Percentiles rank a stretch among this genome's conserved stretches.
Conservation (phyloP, 495 filamentous ascomycete species). For the Tuber melanosporum region DNA sequence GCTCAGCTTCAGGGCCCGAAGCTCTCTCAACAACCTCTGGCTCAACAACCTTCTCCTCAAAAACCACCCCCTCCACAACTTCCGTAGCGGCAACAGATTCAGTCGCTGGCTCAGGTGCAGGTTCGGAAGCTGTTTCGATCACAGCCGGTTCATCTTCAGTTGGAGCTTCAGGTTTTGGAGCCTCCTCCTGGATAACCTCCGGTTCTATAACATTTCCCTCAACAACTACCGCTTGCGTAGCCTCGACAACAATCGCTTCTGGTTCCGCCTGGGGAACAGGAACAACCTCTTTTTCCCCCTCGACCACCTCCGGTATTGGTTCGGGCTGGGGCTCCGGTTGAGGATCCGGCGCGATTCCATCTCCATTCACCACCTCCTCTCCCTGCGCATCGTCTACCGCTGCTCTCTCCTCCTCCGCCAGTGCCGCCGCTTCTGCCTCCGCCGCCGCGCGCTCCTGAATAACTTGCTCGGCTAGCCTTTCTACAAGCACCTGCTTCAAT, state of each 20-base stretch:
- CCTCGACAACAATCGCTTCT: not conserved
- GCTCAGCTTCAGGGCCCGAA: not conserved
- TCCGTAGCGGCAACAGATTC: not conserved
- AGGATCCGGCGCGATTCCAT: not conserved
- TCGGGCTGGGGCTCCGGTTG: conserved; percentile 6
- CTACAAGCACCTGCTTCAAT: conserved; percentile 54
- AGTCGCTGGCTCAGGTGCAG: not conserved
- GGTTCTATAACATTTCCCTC: not conserved
- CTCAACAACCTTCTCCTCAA: not conserved
- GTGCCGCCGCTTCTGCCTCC: conserved; percentile 11
- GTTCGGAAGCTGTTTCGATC: not conserved
- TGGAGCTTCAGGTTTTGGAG: not conserved
- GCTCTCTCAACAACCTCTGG: not conserved
- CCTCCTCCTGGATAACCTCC: not conserved
- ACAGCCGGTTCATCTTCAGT: not conserved
- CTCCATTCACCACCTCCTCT: conserved; percentile 22
- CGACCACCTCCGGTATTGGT: conserved; percentile 5
- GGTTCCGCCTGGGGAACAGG: not conserved
- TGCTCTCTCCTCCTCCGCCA: conserved; percentile 24
- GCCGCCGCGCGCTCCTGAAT: conserved; percentile 40
- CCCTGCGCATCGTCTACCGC: conserved; percentile 16
- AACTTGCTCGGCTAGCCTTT: conserved; percentile 45
- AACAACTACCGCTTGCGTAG: conserved; percentile 5
- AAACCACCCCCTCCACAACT: not conserved
- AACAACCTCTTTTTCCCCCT: conserved; percentile 10